These are phyloP conservation scores for Exophiala sideris DNA, from an alignment of 2,329 filamentous ascomycete genomes.

Conservation along the genomic window DNA sequence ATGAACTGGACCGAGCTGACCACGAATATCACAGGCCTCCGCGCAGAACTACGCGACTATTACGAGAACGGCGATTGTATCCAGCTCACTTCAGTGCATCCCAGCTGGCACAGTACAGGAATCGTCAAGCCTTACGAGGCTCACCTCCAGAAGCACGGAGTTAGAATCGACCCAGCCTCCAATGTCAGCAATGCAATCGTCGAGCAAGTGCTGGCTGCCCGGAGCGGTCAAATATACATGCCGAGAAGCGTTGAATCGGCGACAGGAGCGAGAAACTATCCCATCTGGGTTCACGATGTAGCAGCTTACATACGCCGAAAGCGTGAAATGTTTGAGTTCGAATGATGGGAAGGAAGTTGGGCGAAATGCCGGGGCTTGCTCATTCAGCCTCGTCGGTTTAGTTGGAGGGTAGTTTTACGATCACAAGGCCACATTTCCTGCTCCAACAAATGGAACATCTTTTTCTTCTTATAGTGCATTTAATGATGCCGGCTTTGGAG, in stretches of 20 bases:
- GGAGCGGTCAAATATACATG: conserved; percentile 26
- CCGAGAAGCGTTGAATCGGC: conserved; percentile 16
- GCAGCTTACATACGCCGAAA: conserved; percentile 4
- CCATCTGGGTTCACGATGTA: conserved; percentile 26
- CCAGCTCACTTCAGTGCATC: conserved; percentile 25
- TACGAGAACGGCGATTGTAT: conserved; percentile 20
- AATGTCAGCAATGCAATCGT: conserved; percentile 56
- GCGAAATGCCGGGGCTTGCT: no score
- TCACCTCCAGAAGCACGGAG: conserved; percentile 54
- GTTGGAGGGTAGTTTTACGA: no score
- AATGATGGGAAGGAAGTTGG: not conserved
- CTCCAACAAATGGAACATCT: no score
- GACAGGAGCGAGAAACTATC: conserved; percentile 9
- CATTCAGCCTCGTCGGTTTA: no score
- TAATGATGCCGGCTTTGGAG: no score
- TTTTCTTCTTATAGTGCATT: no score
- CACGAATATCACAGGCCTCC: conserved; percentile 34
- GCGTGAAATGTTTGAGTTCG: not conserved
- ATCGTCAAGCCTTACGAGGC: conserved; percentile 48
- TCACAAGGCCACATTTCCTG: no score
- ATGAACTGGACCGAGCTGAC: not conserved
- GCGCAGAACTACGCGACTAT: conserved; percentile 59
- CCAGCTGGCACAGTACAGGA: conserved; percentile 25
- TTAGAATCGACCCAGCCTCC: conserved; percentile 18
- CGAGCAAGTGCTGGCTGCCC: conserved; percentile 33